phyloP scores from a whole-genome alignment of 108 stramenopile species.

The Schizochytrium sp. region DNA sequence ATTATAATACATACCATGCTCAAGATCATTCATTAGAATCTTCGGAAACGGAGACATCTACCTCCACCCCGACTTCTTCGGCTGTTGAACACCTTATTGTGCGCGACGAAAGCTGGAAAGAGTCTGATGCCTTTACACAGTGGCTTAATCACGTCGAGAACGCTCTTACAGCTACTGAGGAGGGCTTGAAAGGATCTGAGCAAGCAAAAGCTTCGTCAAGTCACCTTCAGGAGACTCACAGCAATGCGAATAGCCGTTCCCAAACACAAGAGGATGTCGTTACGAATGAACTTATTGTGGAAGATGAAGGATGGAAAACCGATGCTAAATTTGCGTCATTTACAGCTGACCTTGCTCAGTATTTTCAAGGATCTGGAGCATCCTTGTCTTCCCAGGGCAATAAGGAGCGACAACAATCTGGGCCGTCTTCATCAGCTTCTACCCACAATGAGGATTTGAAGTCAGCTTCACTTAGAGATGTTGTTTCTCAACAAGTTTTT shows the following conservation, averaged over 20 bases:
- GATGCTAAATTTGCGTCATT: conserved; percentile 5
- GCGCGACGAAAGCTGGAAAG: background rate
- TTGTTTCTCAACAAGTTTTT: too few species aligned
- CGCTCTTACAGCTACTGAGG: background rate
- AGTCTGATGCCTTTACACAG: background rate
- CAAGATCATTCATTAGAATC: too few species aligned
- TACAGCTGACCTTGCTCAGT: conserved; percentile 24
- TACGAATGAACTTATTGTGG: conserved; percentile 6
- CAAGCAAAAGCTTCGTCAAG: background rate
- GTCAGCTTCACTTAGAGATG: too few species aligned
- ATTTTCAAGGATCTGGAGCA: background rate
- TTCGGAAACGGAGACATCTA: too few species aligned
- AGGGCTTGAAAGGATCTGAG: background rate
- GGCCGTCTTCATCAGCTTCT: background rate
- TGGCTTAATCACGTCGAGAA: conserved; percentile 23
- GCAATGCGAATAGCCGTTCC: background rate
- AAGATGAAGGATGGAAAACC: conserved; percentile 8
- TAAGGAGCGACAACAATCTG: background rate
- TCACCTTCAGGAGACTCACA: too few species aligned
- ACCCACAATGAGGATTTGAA: too few species aligned
- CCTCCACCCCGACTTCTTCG: background rate
- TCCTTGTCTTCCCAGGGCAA: background rate
- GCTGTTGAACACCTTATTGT: background rate
- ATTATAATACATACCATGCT: too few species aligned
- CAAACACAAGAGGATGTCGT: background rate